A percentile compares a stretch with the other conserved stretches of the same genome.
phyloP scores from a whole-genome alignment of 768 basidiomycete genomes.

The Lactifluus subvellereus region DNA sequence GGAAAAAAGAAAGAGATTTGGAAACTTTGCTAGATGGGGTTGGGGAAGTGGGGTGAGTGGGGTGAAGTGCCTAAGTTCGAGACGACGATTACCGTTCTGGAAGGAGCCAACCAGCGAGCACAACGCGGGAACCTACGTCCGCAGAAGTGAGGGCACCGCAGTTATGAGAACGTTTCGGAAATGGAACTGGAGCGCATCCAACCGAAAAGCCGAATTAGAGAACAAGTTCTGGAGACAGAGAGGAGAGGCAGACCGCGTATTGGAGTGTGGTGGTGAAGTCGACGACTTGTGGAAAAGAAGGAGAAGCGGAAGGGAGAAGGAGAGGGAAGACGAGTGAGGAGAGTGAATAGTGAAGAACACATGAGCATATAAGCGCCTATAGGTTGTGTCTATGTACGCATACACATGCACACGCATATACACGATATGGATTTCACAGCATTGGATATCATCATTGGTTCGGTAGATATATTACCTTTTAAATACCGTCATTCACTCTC shows the following conservation, averaged over 20 bases:
- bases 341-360: not conserved
- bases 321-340: not conserved
- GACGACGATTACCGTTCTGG: conserved; percentile 62
- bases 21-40: conserved; percentile 51
- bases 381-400: not conserved
- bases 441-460: not conserved
- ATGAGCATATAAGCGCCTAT: not conserved
- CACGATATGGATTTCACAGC: not conserved
- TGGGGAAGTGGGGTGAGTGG: conserved; percentile 29
- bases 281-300: not conserved
- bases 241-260: not conserved
- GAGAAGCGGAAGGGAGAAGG: not conserved
- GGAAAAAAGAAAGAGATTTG: conserved; percentile 76
- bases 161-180: conserved; percentile 27
- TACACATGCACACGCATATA: not conserved
- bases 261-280: not conserved
- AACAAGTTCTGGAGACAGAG: not conserved
- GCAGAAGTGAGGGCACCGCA: conserved; percentile 25
- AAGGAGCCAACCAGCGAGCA: conserved; percentile 78
- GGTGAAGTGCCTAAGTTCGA: not conserved
- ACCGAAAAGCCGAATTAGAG: conserved; percentile 12
- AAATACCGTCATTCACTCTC: not conserved
- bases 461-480: not conserved
- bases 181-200: conserved; percentile 24
- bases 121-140: conserved; percentile 37